Percentiles rank a stretch among this genome's conserved stretches.
Conservation (phyloP, 768 basidiomycete species). For the Mycena galericulata region DNA sequence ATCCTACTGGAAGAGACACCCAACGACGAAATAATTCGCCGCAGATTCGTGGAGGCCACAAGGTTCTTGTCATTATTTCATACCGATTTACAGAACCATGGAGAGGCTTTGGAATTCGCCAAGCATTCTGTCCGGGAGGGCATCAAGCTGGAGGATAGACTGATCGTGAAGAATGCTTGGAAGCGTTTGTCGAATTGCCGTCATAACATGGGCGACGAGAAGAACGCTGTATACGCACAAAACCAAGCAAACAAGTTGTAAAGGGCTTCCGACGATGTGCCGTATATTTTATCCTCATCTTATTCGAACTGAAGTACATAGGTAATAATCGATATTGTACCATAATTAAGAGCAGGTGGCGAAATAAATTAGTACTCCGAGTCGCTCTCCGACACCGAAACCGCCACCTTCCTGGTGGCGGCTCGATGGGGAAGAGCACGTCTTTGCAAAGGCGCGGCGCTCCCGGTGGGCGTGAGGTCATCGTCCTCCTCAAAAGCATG, state of each 20-base stretch:
- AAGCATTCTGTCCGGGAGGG: not conserved
- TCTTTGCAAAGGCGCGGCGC: not conserved
- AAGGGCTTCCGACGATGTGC: no score
- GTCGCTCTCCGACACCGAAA: not conserved
- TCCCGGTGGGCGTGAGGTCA: not conserved
- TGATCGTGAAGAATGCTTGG: not conserved
- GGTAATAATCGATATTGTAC: no score
- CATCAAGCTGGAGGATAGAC: not conserved
- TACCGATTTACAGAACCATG: not conserved
- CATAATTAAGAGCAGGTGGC: no score
- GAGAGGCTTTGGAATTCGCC: not conserved
- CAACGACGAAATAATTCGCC: not conserved
- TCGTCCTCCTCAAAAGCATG: not conserved
- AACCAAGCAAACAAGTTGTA: not conserved
- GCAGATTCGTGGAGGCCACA: not conserved
- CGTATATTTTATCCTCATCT: no score
- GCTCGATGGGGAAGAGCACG: not conserved
- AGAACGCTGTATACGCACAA: not conserved
- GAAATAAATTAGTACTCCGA: not conserved
- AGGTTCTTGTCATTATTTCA: conserved; percentile 2
- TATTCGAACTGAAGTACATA: no score
- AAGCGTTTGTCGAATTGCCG: not conserved
- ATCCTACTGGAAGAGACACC: not conserved
- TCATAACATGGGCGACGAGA: not conserved
- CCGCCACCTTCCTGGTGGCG: not conserved